phyloP scores from a whole-genome alignment of 2,329 filamentous ascomycete species.

The Aspergillus flavus region DNA sequence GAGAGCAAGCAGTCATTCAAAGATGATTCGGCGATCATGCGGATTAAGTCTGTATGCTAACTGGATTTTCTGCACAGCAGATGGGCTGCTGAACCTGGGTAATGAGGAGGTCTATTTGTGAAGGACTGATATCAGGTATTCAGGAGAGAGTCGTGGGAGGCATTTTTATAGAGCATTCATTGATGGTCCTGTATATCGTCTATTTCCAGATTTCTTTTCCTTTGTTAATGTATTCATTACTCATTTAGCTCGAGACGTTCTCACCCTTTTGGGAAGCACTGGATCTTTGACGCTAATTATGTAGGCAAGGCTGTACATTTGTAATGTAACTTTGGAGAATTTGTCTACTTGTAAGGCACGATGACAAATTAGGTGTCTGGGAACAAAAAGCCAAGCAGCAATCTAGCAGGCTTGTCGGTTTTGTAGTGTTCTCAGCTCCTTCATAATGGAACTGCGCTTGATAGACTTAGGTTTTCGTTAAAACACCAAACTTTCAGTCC shows the following conservation, averaged over 20 bases:
- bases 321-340: not conserved
- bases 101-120: not conserved
- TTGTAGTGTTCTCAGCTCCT: not conserved
- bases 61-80: conserved; percentile 16
- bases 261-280: not conserved
- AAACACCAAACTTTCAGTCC: conserved; percentile 30
- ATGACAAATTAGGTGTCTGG: not conserved
- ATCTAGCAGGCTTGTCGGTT: not conserved
- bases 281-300: not conserved
- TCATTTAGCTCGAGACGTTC: not conserved
- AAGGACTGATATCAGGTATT: conserved; percentile 10
- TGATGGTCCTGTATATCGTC: conserved; percentile 28
- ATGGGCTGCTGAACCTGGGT: conserved; percentile 13
- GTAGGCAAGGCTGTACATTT: not conserved
- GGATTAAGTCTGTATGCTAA: conserved; percentile 16
- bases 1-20: not conserved
- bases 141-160: conserved; percentile 11
- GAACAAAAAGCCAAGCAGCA: not conserved
- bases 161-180: conserved; percentile 24
- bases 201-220: conserved; percentile 15
- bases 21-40: not conserved
- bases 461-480: conserved; percentile 13
- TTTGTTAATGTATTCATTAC: conserved; percentile 15
- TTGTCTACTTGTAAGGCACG: not conserved
- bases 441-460: not conserved